A percentile compares a stretch with the other conserved stretches of the same genome.
Conservation (phyloP, 2,329 filamentous ascomycete species). For the Cercospora beticola region DNA sequence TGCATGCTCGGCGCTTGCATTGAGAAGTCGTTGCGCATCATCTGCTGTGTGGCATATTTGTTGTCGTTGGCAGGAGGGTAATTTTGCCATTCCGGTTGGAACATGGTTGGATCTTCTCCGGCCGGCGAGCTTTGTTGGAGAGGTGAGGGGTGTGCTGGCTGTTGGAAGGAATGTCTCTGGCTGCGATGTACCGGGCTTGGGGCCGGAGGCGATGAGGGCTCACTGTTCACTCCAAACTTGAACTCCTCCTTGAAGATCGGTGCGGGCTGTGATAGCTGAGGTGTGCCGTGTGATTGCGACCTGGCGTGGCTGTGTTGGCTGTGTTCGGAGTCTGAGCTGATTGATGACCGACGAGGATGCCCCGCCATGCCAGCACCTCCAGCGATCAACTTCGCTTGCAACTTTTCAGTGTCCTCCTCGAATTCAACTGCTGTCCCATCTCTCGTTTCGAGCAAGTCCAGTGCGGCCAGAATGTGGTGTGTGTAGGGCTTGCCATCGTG, state of each 20-base stretch:
- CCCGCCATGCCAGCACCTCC: constrained; percentile 49
- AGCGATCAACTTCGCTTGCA: constrained; percentile 57
- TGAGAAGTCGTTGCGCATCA: constrained; percentile 28
- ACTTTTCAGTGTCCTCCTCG: constrained; percentile 57
- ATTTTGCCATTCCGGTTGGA: constrained; percentile 35
- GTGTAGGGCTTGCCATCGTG: constrained; percentile 59
- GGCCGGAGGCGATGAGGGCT: constrained; percentile 30
- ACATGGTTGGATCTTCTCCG: constrained; percentile 33
- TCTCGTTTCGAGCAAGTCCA: constrained; percentile 57
- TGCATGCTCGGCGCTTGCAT: constrained; percentile 23
- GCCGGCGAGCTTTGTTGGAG: constrained; percentile 30
- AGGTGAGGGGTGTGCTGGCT: constrained; percentile 27
- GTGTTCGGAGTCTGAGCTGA: constrained; percentile 59
- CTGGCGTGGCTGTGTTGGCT: constrained; percentile 43
- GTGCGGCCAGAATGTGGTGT: constrained; percentile 61
- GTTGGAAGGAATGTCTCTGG: constrained; percentile 19
- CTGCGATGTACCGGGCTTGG: constrained; percentile 27
- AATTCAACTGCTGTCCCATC: constrained; percentile 55
- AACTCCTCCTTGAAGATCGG: constrained; percentile 18
- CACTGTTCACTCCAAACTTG: constrained; percentile 31
- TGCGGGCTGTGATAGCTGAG: constrained; percentile 33
- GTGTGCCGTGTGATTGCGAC: constrained; percentile 39
- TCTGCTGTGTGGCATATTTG: constrained; percentile 12
- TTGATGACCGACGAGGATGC: constrained; percentile 52
- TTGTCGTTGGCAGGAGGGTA: constrained; percentile 15